Percentiles rank a stretch among this genome's conserved stretches.
Evolutionary conservation across 495 filamentous ascomycete species (phyloP).

Genomic region (Endocarpon pusillum): DNA sequence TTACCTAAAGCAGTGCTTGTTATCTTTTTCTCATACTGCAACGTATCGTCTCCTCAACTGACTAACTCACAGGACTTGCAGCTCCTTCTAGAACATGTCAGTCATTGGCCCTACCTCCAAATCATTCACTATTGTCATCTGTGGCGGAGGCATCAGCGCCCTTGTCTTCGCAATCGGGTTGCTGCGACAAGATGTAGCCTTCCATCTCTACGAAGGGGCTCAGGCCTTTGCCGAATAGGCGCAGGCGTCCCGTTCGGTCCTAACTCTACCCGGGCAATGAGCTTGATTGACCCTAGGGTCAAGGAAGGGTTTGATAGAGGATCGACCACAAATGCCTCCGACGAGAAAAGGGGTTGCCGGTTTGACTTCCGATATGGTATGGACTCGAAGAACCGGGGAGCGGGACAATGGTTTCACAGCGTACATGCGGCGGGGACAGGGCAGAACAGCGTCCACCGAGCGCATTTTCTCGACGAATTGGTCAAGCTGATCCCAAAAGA

Average conservation of each 20-base stretch:
- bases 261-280: constrained; percentile 41
- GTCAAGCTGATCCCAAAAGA: constrained; percentile 26
- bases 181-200: too few relatives aligned
- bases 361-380: background rate
- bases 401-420: too few relatives aligned
- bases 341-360: background rate
- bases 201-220: constrained; percentile 36
- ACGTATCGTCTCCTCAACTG: too few relatives aligned
- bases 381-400: too few relatives aligned
- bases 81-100: too few relatives aligned
- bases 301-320: constrained; percentile 22
- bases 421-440: too few relatives aligned
- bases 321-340: constrained; percentile 20
- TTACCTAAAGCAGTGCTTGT: too few relatives aligned
- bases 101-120: too few relatives aligned
- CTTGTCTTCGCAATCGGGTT: constrained; percentile 20
- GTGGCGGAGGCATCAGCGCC: constrained; percentile 23
- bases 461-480: constrained; percentile 31
- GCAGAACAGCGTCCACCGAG: constrained; percentile 28
- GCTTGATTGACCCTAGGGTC: constrained; percentile 29
- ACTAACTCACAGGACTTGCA: too few relatives aligned
- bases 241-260: constrained; percentile 44
- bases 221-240: constrained; percentile 36
- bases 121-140: constrained; percentile 22
- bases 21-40: too few relatives aligned